Base-by-base conservation (phyloP, 2,329 filamentous ascomycete genomes). In the Trichoderma endophyticum region DNA sequence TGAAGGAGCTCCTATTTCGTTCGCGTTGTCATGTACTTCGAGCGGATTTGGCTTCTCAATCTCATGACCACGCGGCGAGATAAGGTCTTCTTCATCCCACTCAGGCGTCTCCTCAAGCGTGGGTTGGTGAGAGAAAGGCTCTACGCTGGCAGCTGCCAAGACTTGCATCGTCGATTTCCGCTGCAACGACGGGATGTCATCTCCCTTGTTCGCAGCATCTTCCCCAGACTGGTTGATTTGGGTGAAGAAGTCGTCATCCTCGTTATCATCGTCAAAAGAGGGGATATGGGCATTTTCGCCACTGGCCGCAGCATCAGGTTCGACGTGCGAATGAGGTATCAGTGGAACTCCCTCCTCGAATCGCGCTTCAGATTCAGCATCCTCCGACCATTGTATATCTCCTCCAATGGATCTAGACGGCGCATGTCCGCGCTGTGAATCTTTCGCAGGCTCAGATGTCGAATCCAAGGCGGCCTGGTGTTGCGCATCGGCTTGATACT, bases 91-190 rank as follows among this genome's bases (percentile, higher is more conserved):
- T 28, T 78, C 74, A 3, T 81, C 76, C 62, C 81, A 77, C 24
- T 77, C 75, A 24, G 75, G 36, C 21, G 75, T 79, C 61, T 82
- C 78, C 24, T 81, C 79, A 2, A 79, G 74, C 32, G 80, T 79
- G 12, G 77, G 75, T 12, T 81, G 78, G 11, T 78, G 77, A 14
- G 74, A 76, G 28, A 77, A 74, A 6, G 78, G 71, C 6, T 80
- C 77, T 5, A 81, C 79, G 28, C 85, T 80, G 73, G 89, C 76
- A 1, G 85, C 84, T 30, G 85, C 83, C 71, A 93, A 82, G 1
- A 91, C 90, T 79, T 93, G 89, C 77, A 87, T 85, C 0, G 92
- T 94, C 24, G 90, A 91, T 79, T 93, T 93, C 71, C 91, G 87
- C 75, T 90, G 86, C n/a, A 93, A 75, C 1, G 79, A 57, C 75